These are phyloP conservation scores for Boletales sp. DNA, from an alignment of 768 basidiomycete genomes.

Conservation along the genomic window DNA sequence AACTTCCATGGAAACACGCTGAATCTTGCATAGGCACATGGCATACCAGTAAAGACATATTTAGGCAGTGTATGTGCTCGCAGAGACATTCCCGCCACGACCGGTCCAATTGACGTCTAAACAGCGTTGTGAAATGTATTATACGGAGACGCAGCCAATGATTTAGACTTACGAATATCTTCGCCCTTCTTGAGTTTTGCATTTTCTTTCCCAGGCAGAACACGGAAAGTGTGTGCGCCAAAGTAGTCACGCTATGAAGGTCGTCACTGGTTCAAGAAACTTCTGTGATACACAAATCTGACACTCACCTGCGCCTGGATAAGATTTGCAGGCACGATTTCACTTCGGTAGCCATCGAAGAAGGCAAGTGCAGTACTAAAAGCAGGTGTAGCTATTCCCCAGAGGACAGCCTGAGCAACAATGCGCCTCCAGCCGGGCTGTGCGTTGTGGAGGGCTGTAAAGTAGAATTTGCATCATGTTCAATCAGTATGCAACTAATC, in stretches of 20 bases:
- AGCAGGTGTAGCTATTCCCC: conserved; percentile 98
- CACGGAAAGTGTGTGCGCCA: conserved; percentile 97
- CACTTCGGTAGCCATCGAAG: conserved; percentile 98
- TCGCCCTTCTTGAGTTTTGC: conserved; percentile 70
- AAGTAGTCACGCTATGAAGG: conserved; percentile 87
- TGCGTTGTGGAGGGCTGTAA: conserved; percentile 80
- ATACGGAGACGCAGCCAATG: background rate
- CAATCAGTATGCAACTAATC: background rate
- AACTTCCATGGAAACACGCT: background rate
- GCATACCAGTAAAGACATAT: background rate
- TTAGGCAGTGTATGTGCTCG: conserved; percentile 77
- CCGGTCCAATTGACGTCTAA: conserved; percentile 98
- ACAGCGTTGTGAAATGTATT: conserved; percentile 2
- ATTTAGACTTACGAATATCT: conserved; percentile 77
- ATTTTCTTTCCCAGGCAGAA: conserved; percentile 90
- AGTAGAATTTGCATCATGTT: conserved; percentile 1
- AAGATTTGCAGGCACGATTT: conserved; percentile 89
- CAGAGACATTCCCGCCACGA: conserved; percentile 91
- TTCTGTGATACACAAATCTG: background rate
- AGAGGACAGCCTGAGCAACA: conserved; percentile 91
- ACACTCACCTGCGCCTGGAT: conserved; percentile 80
- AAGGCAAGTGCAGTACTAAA: conserved; percentile 97
- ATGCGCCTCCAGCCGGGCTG: conserved; percentile 99
- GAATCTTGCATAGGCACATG: conserved; percentile 15
- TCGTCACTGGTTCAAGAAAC: conserved; percentile 4